phyloP scores from a whole-genome alignment of 1,284 basidiomycete species.

The Agroathelia rolfsii region DNA sequence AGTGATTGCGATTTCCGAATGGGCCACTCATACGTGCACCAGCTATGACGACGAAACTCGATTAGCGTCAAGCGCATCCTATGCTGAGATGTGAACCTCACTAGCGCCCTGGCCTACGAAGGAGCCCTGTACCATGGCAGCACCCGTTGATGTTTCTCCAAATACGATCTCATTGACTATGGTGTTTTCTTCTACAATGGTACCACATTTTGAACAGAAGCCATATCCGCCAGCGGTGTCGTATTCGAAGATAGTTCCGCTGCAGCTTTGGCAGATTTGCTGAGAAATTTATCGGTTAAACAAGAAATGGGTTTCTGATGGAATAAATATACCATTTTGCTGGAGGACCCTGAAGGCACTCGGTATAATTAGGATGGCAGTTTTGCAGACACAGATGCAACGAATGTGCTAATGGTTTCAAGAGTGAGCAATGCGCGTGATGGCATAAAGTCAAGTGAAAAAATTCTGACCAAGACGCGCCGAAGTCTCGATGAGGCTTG shows the following conservation, averaged over 20 bases:
- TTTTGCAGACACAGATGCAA: too few species aligned
- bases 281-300: too few species aligned
- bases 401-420: too few species aligned
- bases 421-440: too few species aligned
- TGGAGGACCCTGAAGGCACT: too few species aligned
- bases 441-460: too few species aligned
- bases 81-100: constrained; percentile 33
- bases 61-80: neutral
- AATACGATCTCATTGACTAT: constrained; percentile 94
- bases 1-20: constrained; percentile 66
- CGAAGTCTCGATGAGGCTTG: too few species aligned
- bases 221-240: constrained; percentile 74
- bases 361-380: too few species aligned
- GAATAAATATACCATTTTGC: too few species aligned
- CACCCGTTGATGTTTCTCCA: constrained; percentile 86
- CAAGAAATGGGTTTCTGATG: too few species aligned
- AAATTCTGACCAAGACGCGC: too few species aligned
- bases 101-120: constrained; percentile 91
- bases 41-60: constrained; percentile 31
- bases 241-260: constrained; percentile 74
- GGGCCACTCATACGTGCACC: constrained; percentile 73
- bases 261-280: constrained; percentile 59
- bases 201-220: constrained; percentile 78
- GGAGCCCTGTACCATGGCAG: constrained; percentile 91
- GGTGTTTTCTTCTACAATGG: constrained; percentile 88